phyloP scores from a whole-genome alignment of 805 yeast genomes.

The Wickerhamiella kazuoi region DNA sequence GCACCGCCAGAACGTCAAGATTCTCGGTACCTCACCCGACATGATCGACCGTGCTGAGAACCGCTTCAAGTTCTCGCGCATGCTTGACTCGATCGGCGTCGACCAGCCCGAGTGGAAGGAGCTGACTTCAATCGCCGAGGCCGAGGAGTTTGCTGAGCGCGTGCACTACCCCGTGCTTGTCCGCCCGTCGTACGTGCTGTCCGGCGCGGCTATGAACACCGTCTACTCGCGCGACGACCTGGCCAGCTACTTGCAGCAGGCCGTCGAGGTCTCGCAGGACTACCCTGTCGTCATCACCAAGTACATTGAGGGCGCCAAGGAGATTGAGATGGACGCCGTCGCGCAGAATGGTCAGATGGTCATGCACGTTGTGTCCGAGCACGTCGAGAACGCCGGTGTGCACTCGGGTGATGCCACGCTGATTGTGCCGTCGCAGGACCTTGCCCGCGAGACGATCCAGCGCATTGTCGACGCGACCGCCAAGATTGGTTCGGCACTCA shows the following conservation, averaged over 20 bases:
- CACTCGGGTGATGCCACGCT: constrained; percentile 98
- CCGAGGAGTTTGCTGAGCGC: constrained; percentile 76
- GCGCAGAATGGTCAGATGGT: constrained; percentile 86
- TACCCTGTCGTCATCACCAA: constrained; percentile 96
- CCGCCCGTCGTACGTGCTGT: constrained; percentile 90
- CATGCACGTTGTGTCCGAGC: constrained; percentile 96
- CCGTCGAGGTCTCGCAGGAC: constrained; percentile 94
- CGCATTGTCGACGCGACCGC: constrained; percentile 92
- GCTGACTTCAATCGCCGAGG: constrained; percentile 79
- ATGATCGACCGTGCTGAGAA: constrained; percentile 98
- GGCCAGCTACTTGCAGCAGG: constrained; percentile 74
- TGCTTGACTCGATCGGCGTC: constrained; percentile 89
- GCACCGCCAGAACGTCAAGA: constrained; percentile 87
- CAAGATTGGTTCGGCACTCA: constrained; percentile 84
- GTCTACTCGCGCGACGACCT: constrained; percentile 80
- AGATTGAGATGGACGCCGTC: constrained; percentile 97
- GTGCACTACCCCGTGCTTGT: constrained; percentile 91
- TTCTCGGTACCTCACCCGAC: constrained; percentile 92
- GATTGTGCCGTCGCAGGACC: constrained; percentile 91
- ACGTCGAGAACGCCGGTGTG: constrained; percentile 97
- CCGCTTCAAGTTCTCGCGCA: constrained; percentile 92
- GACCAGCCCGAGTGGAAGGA: constrained; percentile 99
- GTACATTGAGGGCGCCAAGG: constrained; percentile 92
- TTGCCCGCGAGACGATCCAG: constrained; percentile 76
- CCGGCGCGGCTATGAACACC: constrained; percentile 99